Conservation (phyloP, 257 asterid species). For the Capsicum pubescens region DNA sequence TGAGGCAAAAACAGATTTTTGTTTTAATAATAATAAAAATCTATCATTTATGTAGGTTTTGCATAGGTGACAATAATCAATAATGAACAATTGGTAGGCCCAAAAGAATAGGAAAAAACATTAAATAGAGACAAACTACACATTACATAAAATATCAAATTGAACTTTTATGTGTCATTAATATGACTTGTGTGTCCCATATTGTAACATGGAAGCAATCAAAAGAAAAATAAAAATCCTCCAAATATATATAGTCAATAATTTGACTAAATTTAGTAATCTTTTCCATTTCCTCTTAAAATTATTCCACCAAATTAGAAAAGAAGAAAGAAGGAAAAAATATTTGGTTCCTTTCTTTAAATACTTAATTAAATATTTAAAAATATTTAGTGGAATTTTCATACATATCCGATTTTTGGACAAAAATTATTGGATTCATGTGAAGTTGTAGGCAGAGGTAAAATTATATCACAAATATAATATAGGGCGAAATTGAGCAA, state of each 20-base stretch:
- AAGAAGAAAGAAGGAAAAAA: no score
- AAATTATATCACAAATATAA: not conserved
- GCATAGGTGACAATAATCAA: not conserved
- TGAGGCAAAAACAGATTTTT: no score
- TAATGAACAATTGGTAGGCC: slow-evolving; percentile 14
- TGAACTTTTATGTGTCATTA: not conserved
- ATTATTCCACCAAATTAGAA: not conserved
- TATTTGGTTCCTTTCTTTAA: no score
- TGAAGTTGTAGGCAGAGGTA: not conserved
- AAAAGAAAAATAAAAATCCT: not conserved
- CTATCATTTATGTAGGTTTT: not conserved
- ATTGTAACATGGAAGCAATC: not conserved
- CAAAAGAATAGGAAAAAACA: slow-evolving; percentile 16
- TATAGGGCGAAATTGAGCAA: not conserved
- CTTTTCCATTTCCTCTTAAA: not conserved
- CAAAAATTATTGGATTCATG: not conserved
- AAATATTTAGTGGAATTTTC: not conserved
- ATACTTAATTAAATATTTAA: not conserved
- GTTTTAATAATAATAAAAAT: not conserved
- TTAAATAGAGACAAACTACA: slow-evolving; percentile 20
- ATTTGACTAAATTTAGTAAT: not conserved
- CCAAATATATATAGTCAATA: slow-evolving; percentile 1
- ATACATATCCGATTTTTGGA: not conserved
- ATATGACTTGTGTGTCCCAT: not conserved
- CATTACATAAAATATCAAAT: not conserved